Percentiles rank a stretch among this genome's conserved stretches.
Evolutionary conservation across 2,329 filamentous ascomycete genomes (phyloP).

Genomic region (Cytospora piceae): DNA sequence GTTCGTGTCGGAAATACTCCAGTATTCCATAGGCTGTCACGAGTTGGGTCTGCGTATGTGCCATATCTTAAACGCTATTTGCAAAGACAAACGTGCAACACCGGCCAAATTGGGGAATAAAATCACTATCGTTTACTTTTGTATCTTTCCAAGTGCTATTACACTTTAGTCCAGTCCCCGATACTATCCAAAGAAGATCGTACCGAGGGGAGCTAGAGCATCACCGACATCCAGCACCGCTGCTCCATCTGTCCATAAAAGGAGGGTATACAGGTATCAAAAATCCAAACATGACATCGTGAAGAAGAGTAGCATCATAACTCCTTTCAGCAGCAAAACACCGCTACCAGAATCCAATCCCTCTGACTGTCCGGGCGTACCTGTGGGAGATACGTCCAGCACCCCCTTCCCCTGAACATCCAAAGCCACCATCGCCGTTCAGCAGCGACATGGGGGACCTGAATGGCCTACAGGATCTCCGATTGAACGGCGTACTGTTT

Average conservation of each 20-base stretch:
- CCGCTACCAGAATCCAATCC: neutral
- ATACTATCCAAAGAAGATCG: neutral
- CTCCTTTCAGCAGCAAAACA: neutral
- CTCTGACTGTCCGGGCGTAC: neutral
- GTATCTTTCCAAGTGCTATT: neutral
- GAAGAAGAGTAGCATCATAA: neutral
- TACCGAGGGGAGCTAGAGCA: neutral
- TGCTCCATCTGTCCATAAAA: neutral
- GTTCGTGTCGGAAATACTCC: neutral
- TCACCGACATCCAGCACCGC: slow-evolving; percentile 3
- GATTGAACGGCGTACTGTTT: neutral
- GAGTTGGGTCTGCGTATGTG: slow-evolving; percentile 6
- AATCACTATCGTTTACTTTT: neutral
- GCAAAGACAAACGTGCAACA: neutral
- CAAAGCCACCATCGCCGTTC: neutral
- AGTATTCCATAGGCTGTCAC: slow-evolving; percentile 7
- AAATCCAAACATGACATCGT: neutral
- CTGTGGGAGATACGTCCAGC: neutral
- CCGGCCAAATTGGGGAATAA: neutral
- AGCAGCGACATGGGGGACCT: neutral
- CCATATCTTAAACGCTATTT: neutral
- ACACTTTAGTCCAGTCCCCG: neutral
- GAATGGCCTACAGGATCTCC: neutral
- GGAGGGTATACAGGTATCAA: slow-evolving; percentile 21
- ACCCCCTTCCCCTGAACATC: neutral